A percentile compares a stretch with the other conserved stretches of the same genome.
Evolutionary conservation across 2,329 filamentous ascomycete species (phyloP).

Genomic region (Emericellopsis cladophorae): DNA sequence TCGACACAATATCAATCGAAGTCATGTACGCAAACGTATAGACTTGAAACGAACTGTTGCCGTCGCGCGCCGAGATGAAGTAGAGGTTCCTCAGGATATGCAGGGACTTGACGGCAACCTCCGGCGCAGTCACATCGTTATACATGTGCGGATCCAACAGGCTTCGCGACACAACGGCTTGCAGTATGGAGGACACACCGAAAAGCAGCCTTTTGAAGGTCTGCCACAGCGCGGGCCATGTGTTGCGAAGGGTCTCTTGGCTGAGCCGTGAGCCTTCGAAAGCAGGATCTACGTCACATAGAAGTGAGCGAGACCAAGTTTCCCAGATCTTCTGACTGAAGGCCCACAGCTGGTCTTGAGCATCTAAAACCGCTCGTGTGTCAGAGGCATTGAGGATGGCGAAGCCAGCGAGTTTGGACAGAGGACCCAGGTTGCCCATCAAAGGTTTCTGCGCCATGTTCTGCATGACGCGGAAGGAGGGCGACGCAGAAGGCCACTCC

Average conservation of each 20-base stretch:
- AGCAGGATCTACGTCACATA: constrained; percentile 59
- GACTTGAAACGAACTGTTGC: constrained; percentile 64
- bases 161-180: constrained; percentile 56
- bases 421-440: constrained; percentile 52
- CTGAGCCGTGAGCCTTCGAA: constrained; percentile 53
- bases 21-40: constrained; percentile 76
- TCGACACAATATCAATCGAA: constrained; percentile 67
- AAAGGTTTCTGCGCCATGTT: constrained; percentile 47
- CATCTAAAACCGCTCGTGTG: constrained; percentile 29
- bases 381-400: constrained; percentile 43
- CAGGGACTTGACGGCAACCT: constrained; percentile 58
- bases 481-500: constrained; percentile 49
- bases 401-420: constrained; percentile 53
- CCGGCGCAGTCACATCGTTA: constrained; percentile 36
- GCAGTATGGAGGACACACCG: constrained; percentile 59
- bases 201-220: constrained; percentile 66
- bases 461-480: constrained; percentile 47
- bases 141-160: constrained; percentile 36
- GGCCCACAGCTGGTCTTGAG: constrained; percentile 48
- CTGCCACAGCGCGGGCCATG: constrained; percentile 62
- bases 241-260: constrained; percentile 50
- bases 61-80: constrained; percentile 68
- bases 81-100: constrained; percentile 65
- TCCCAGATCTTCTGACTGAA: constrained; percentile 56
- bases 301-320: constrained; percentile 62